Percentiles rank a stretch among this genome's conserved stretches.
These are phyloP conservation scores for Boletus reticulatus DNA, from an alignment of 768 basidiomycete species.

Conservation along the genomic window DNA sequence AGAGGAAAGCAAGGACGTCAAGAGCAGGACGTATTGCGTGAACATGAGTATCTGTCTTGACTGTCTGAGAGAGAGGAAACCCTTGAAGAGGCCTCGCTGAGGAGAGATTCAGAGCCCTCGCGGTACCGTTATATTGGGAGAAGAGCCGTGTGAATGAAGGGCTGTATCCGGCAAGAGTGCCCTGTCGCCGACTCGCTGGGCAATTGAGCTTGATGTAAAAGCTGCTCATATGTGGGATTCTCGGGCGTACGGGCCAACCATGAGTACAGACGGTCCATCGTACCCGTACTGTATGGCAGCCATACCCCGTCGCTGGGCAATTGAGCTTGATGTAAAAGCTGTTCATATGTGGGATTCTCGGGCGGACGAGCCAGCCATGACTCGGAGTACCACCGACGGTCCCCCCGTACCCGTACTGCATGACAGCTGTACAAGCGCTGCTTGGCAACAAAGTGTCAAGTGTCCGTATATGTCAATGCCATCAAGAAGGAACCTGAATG, in stretches of 20 bases:
- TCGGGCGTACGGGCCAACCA: background rate
- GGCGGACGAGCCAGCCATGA: background rate
- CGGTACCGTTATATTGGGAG: constrained; percentile 14
- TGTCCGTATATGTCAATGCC: constrained; percentile 8
- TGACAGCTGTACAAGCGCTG: no score
- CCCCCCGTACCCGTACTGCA: no score
- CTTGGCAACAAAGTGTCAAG: background rate
- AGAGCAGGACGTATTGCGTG: constrained; percentile 22
- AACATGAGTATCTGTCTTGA: constrained; percentile 22
- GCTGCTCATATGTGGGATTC: constrained; percentile 4
- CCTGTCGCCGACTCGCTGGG: background rate
- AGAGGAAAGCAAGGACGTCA: constrained; percentile 17
- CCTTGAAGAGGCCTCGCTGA: constrained; percentile 15
- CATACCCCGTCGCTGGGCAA: background rate
- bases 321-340: background rate
- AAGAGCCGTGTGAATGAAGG: constrained; percentile 21
- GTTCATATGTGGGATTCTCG: constrained; percentile 6
- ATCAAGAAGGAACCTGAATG: constrained; percentile 8
- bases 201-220: background rate
- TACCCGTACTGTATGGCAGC: no score
- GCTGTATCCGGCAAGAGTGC: constrained; percentile 9
- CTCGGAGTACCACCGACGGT: no score
- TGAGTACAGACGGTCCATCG: no score
- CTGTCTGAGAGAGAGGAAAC: constrained; percentile 13
- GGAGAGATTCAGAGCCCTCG: no score